Evolutionary conservation across 2,329 filamentous ascomycete species (phyloP).

Genomic region (Pseudogymnoascus sp.): DNA sequence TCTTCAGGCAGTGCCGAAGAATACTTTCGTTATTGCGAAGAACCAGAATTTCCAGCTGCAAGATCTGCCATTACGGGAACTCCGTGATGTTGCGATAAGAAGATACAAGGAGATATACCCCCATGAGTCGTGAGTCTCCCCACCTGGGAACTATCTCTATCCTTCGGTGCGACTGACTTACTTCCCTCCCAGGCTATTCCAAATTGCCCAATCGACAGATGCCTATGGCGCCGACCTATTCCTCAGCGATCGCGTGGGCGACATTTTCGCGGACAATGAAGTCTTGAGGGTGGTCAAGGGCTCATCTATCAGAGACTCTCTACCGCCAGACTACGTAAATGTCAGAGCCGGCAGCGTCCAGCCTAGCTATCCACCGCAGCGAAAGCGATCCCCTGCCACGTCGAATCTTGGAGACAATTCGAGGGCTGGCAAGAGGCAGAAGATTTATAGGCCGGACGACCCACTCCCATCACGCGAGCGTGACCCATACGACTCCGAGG

Average conservation of each 20-base stretch:
- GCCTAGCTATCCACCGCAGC: background rate
- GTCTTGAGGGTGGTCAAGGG: constrained; percentile 10
- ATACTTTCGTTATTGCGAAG: constrained; percentile 9
- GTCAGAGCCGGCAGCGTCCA: constrained; percentile 1
- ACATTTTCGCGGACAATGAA: constrained; percentile 12
- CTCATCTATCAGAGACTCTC: constrained; percentile 8
- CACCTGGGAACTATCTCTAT: background rate
- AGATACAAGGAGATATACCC: constrained; percentile 11
- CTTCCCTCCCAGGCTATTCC: constrained; percentile 1
- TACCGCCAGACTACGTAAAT: constrained; percentile 4
- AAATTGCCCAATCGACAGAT: constrained; percentile 10
- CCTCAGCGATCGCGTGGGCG: constrained; percentile 9
- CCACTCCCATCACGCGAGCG: constrained; percentile 2
- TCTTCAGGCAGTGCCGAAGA: background rate
- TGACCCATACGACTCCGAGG: background rate
- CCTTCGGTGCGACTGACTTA: background rate
- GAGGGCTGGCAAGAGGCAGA: constrained; percentile 6
- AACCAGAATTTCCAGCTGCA: background rate
- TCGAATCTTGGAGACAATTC: constrained; percentile 3
- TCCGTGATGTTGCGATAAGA: constrained; percentile 6
- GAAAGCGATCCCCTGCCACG: constrained; percentile 6
- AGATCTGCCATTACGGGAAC: constrained; percentile 6
- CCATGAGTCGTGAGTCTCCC: constrained; percentile 7
- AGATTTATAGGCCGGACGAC: constrained; percentile 1
- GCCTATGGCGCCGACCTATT: constrained; percentile 7